These are phyloP conservation scores for Lithospermum erythrorhizon DNA, from an alignment of 257 asterid genomes.

Conservation along the genomic window DNA sequence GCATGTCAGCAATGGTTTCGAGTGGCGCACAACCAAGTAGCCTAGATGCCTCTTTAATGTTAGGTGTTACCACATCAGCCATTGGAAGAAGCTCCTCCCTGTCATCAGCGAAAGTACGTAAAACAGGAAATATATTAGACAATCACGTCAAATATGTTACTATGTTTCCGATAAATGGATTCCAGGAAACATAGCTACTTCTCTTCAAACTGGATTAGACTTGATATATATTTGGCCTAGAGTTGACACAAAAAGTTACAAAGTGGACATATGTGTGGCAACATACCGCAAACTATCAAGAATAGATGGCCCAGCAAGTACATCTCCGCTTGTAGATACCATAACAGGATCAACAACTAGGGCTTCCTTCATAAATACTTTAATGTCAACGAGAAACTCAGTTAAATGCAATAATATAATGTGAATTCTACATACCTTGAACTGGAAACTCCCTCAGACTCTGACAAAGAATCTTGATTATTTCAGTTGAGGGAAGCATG, in stretches of 20 bases:
- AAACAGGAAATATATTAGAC: not conserved
- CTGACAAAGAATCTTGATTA: slow-evolving; percentile 55
- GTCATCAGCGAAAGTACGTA: slow-evolving; percentile 7
- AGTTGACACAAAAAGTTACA: not conserved
- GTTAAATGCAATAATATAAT: not conserved
- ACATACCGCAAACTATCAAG: slow-evolving; percentile 57
- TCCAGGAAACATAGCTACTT: no score
- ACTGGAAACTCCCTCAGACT: slow-evolving; percentile 63
- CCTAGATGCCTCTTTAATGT: slow-evolving; percentile 80
- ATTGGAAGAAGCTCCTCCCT: slow-evolving; percentile 89
- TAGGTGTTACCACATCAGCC: slow-evolving; percentile 92
- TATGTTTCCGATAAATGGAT: not conserved
- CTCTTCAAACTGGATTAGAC: no score
- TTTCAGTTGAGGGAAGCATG: slow-evolving; percentile 83
- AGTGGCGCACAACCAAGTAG: slow-evolving; percentile 63
- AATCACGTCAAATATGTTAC: not conserved
- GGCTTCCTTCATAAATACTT: slow-evolving; percentile 52
- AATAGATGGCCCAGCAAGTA: slow-evolving; percentile 61
- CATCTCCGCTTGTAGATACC: slow-evolving; percentile 92
- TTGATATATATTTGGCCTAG: no score
- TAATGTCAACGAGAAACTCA: slow-evolving; percentile 16
- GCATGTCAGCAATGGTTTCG: slow-evolving; percentile 80
- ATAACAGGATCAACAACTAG: slow-evolving; percentile 98
- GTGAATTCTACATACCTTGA: slow-evolving; percentile 36
- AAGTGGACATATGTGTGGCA: not conserved